Conservation (phyloP, 2,329 filamentous ascomycete genomes). For the Chrysosphaeria jannelii region DNA sequence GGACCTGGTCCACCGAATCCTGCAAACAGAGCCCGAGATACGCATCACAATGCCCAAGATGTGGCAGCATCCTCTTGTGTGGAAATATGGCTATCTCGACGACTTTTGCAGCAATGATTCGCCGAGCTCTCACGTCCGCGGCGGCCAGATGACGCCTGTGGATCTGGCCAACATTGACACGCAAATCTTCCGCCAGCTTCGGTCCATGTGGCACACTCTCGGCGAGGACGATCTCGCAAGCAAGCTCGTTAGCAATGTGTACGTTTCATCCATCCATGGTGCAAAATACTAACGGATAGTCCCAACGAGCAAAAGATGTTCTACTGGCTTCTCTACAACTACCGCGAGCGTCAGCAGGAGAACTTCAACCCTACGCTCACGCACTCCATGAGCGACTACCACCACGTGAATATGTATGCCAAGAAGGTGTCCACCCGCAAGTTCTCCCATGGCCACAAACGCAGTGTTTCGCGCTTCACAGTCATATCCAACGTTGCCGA, state of each 20-base stretch:
- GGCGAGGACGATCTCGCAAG: constrained; percentile 39
- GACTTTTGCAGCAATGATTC: constrained; percentile 24
- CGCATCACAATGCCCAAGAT: constrained; percentile 58
- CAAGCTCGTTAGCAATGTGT: constrained; percentile 35
- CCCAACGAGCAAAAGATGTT: constrained; percentile 81
- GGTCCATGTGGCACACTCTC: constrained; percentile 73
- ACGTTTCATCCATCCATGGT: constrained; percentile 9
- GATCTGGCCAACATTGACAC: constrained; percentile 40
- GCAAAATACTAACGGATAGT: constrained; percentile 12
- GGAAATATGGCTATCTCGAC: constrained; percentile 53
- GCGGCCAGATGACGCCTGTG: constrained; percentile 25
- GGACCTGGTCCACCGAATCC: constrained; percentile 51
- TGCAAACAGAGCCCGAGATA: constrained; percentile 46
- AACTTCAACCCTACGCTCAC: constrained; percentile 55
- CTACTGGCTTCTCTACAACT: constrained; percentile 58
- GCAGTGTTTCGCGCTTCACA: constrained; percentile 29
- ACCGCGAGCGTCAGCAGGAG: constrained; percentile 59
- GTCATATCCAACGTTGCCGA: constrained; percentile 32
- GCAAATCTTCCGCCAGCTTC: constrained; percentile 59
- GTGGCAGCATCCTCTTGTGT: constrained; percentile 65
- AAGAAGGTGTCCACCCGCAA: constrained; percentile 30
- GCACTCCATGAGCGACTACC: constrained; percentile 78
- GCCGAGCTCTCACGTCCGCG: constrained; percentile 22
- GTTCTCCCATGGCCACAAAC: constrained; percentile 21
- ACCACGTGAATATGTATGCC: constrained; percentile 38